Percentiles rank a stretch among this genome's conserved stretches.
phyloP scores from a whole-genome alignment of 306 rosid species.

The Bauhinia variegata region DNA sequence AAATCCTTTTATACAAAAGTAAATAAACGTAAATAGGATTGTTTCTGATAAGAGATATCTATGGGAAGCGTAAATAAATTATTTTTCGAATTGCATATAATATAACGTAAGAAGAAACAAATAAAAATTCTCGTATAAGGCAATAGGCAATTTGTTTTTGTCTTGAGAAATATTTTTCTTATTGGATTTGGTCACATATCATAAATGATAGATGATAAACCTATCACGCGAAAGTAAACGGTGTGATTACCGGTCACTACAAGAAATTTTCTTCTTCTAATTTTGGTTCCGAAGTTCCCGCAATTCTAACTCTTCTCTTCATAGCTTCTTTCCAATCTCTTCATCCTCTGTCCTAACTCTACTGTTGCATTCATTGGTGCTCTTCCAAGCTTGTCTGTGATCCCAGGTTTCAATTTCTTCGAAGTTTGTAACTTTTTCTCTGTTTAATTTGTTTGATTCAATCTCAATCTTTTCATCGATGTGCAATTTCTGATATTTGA shows the following conservation, averaged over 20 bases:
- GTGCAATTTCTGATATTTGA: background rate
- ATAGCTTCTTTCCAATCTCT: background rate
- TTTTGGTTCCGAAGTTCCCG: background rate
- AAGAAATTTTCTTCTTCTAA: too few species aligned
- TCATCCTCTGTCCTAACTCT: background rate
- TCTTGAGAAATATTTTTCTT: too few species aligned
- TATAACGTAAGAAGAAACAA: too few species aligned
- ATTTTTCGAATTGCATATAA: too few species aligned
- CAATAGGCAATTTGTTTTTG: too few species aligned
- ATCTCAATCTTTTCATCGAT: background rate
- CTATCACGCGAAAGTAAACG: background rate
- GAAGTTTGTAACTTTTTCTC: background rate
- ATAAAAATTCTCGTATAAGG: too few species aligned
- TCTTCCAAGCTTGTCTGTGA: background rate
- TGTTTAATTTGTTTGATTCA: background rate
- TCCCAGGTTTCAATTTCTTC: background rate
- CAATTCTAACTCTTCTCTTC: background rate
- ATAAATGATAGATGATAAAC: too few species aligned
- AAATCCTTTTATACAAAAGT: too few species aligned
- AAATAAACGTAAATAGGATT: too few species aligned
- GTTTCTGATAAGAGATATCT: too few species aligned
- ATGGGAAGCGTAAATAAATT: too few species aligned
- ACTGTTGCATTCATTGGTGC: background rate
- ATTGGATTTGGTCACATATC: constrained; percentile 7
- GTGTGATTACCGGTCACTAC: too few species aligned